A percentile compares a stretch with the other conserved stretches of the same genome.
phyloP scores from a whole-genome alignment of 495 filamentous ascomycete species.

The Astrocystis sublimbata region DNA sequence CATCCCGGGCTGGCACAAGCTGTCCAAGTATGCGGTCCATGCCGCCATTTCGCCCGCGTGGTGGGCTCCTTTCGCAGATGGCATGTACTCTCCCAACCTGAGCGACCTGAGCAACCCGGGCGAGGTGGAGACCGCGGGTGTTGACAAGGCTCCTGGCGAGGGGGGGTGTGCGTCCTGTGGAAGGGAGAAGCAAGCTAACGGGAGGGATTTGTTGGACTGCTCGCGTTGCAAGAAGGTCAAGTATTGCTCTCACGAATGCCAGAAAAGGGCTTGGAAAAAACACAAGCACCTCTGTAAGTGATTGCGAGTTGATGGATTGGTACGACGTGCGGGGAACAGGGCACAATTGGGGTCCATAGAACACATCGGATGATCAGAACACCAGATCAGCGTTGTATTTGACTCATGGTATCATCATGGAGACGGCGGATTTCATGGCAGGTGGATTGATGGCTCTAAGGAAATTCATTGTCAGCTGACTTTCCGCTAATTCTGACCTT shows the following conservation, averaged over 20 bases:
- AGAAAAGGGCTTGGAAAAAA: slow-evolving; percentile 37
- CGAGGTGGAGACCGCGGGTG: background rate
- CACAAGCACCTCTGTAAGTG: slow-evolving; percentile 21
- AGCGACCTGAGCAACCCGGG: background rate
- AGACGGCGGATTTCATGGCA: too few relatives aligned
- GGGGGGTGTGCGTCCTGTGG: slow-evolving; percentile 1
- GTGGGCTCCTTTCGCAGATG: slow-evolving; percentile 33
- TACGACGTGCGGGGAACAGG: background rate
- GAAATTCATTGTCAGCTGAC: too few relatives aligned
- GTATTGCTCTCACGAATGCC: slow-evolving; percentile 38
- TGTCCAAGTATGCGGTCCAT: slow-evolving; percentile 31
- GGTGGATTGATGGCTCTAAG: too few relatives aligned
- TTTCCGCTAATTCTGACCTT: too few relatives aligned
- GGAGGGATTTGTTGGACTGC: slow-evolving; percentile 28
- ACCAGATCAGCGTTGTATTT: too few relatives aligned
- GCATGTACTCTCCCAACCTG: slow-evolving; percentile 3
- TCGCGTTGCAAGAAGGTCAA: slow-evolving; percentile 26
- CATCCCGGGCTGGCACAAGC: slow-evolving; percentile 25
- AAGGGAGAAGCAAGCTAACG: slow-evolving; percentile 1
- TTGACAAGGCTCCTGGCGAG: background rate
- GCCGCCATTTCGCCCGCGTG: slow-evolving; percentile 39
- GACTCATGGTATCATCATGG: too few relatives aligned
- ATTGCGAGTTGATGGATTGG: background rate
- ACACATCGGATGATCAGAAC: too few relatives aligned
- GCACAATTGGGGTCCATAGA: background rate